Base-by-base conservation (phyloP, 768 basidiomycete genomes). In the Pisolithus microcarpus region DNA sequence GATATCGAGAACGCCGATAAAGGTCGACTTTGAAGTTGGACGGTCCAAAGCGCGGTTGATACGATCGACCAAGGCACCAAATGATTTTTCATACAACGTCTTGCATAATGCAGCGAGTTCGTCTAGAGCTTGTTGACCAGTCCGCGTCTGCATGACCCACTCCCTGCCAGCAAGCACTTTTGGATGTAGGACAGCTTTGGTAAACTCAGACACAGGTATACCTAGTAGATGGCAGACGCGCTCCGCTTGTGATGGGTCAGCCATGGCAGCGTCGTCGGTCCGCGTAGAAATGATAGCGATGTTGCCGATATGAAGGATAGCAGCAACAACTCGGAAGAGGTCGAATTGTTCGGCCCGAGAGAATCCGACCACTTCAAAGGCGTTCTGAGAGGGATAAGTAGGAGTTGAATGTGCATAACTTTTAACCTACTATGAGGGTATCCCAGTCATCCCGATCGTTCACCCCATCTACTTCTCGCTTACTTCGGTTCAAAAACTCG, bases 1-100 rank as follows among this genome's bases (percentile, higher is more conserved):
- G 48, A 99, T 99, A 79, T 99, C 96, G 30, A 99, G 79, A 8
- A 99, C 96, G 39, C 96, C 96, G 54, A 99, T 98, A 67, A 97
- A 99, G 2, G 89, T 88, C 7, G 87, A 82, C 70, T 94, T 90
- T 39, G 86, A 86, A 3, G 89, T 86, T 2, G 95, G 95, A 3
- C 95, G 81, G 62, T 97, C 95, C 4, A 99, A 77, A 1, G 94
- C 94, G 26, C 82, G 81, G 66, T 99, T 99, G 67, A 99, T 90
- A 34, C 92, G 80, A 57, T 97, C 95, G 21, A 99, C 96, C 43
- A 99, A 78, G 13, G 82, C 77, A 21, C 93, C 91, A 60, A 99
- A 98, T 3, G 86, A 91, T 68, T 96, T 97, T 73, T 98, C 96
- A 70, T 98, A 99, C 13, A 98, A 73, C 1, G 89, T 93, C 73